Conservation (phyloP, 768 basidiomycete genomes). For the Auriculariales sp. region DNA sequence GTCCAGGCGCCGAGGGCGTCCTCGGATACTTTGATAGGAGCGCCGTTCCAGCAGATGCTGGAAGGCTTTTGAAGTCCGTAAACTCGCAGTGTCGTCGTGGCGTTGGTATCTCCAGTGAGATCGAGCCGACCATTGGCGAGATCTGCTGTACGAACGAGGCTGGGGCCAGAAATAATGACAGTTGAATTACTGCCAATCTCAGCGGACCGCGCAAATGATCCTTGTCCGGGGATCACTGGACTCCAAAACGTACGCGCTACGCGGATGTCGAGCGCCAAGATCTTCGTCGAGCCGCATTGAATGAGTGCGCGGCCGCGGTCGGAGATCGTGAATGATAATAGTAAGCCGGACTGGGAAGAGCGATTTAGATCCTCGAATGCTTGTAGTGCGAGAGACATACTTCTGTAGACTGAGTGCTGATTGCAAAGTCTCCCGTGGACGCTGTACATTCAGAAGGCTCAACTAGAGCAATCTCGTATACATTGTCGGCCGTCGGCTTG, state of each 20-base stretch:
- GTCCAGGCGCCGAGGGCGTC: neutral
- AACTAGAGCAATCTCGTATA: neutral
- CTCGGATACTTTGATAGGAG: slow-evolving; percentile 13
- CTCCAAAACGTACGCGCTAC: slow-evolving; percentile 66
- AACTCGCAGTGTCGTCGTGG: slow-evolving; percentile 40
- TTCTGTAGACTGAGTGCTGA: neutral
- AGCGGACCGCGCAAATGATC: slow-evolving; percentile 47
- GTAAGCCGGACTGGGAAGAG: slow-evolving; percentile 18
- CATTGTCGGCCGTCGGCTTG: neutral
- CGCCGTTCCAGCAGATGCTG: slow-evolving; percentile 62
- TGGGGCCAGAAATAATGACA: slow-evolving; percentile 35
- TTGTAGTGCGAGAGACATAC: slow-evolving; percentile 13
- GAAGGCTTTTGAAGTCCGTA: slow-evolving; percentile 35
- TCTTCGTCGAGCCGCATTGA: neutral
- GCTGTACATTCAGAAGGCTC: neutral
- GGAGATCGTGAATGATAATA: neutral
- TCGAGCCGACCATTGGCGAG: slow-evolving; percentile 25
- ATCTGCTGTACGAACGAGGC: slow-evolving; percentile 29
- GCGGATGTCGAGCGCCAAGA: slow-evolving; percentile 50
- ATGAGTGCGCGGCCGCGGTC: neutral
- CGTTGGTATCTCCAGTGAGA: slow-evolving; percentile 55
- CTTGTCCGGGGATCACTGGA: slow-evolving; percentile 32
- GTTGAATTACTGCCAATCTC: slow-evolving; percentile 57
- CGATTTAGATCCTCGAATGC: slow-evolving; percentile 43
- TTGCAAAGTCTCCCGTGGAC: neutral